Conservation (phyloP, 139 green algal genomes). For the Ostreobium quekettii region DNA sequence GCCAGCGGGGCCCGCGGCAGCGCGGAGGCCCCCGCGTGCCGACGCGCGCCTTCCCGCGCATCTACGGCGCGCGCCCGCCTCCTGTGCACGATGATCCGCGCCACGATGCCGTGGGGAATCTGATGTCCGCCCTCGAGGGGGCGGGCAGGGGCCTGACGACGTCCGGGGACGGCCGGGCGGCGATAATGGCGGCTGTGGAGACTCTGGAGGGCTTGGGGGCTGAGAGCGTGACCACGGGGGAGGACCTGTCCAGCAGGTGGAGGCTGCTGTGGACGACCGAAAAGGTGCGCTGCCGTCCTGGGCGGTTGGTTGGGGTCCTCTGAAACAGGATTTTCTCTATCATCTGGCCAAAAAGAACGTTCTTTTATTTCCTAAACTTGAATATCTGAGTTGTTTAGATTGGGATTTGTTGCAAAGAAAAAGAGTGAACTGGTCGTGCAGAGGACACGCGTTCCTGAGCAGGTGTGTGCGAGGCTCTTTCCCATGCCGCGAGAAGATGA, state of each 20-base stretch:
- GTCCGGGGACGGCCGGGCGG: background rate
- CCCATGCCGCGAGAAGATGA: too few species aligned
- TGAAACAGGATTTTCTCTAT: background rate
- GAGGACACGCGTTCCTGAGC: background rate
- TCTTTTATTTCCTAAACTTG: too few species aligned
- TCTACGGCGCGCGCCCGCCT: too few species aligned
- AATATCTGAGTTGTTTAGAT: too few species aligned
- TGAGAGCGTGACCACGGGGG: conserved; percentile 19
- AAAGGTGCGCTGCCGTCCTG: conserved; percentile 21
- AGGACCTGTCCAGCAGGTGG: conserved; percentile 52
- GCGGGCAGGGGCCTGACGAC: conserved; percentile 32
- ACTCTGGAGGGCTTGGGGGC: conserved; percentile 24
- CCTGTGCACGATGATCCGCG: too few species aligned
- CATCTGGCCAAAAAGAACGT: too few species aligned
- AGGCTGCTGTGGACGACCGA: conserved; percentile 78
- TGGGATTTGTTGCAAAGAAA: conserved; percentile 25
- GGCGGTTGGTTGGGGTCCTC: background rate
- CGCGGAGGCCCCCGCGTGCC: too few species aligned
- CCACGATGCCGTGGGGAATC: too few species aligned
- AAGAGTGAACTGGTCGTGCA: background rate
- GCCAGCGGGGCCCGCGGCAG: too few species aligned
- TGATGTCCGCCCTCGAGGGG: conserved; percentile 23
- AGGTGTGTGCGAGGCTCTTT: too few species aligned
- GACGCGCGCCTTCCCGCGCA: too few species aligned
- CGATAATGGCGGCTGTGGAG: conserved; percentile 28